These are phyloP conservation scores for Alternaria arborescens DNA, from an alignment of 2,329 filamentous ascomycete genomes.

Conservation along the genomic window DNA sequence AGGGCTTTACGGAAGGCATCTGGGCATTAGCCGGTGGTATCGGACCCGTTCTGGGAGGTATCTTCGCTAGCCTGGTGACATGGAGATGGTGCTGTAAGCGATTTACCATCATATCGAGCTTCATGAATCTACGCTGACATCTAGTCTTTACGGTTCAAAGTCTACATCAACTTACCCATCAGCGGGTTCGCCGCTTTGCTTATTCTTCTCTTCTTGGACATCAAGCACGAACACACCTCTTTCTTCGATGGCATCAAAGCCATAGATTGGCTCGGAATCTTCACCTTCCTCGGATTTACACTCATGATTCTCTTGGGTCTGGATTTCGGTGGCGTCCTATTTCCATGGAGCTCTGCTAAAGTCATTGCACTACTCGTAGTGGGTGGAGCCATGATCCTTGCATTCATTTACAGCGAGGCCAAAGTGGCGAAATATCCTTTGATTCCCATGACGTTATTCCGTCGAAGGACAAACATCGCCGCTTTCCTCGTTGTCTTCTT, in stretches of 20 bases:
- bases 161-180: slow-evolving; percentile 65
- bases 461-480: slow-evolving; percentile 64
- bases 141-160: slow-evolving; percentile 22
- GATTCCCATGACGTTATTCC: slow-evolving; percentile 72
- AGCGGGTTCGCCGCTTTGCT: slow-evolving; percentile 59
- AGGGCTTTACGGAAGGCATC: slow-evolving; percentile 60
- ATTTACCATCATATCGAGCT: background rate
- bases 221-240: slow-evolving; percentile 63
- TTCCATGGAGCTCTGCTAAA: slow-evolving; percentile 63
- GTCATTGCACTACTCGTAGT: slow-evolving; percentile 65
- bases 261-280: slow-evolving; percentile 63
- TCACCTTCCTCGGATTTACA: slow-evolving; percentile 61
- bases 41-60: slow-evolving; percentile 63
- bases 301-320: slow-evolving; percentile 63
- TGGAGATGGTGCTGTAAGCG: slow-evolving; percentile 63
- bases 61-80: slow-evolving; percentile 55
- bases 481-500: slow-evolving; percentile 60
- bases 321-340: slow-evolving; percentile 62
- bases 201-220: slow-evolving; percentile 62
- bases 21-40: slow-evolving; percentile 64
- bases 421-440: slow-evolving; percentile 71
- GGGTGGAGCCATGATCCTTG: slow-evolving; percentile 57
- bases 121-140: background rate
- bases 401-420: slow-evolving; percentile 70
- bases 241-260: slow-evolving; percentile 59